Percentiles rank a stretch among this genome's conserved stretches.
These are phyloP conservation scores for Oryza punctata DNA, from an alignment of 176 grass and related monocot species.

Conservation along the genomic window DNA sequence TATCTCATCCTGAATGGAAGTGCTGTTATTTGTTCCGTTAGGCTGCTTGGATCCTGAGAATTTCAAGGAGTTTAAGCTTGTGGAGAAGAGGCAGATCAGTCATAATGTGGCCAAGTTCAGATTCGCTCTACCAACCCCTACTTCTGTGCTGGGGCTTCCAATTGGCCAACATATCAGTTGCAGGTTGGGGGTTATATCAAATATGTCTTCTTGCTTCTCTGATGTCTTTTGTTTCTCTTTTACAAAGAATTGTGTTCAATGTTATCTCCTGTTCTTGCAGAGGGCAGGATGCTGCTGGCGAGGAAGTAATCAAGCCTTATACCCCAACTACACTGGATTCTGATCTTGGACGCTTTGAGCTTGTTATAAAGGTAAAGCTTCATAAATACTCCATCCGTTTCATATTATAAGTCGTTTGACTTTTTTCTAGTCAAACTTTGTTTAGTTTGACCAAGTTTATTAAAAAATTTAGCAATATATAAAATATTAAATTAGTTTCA, in stretches of 20 bases:
- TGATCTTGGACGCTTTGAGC: constrained; percentile 82
- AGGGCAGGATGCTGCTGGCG: constrained; percentile 72
- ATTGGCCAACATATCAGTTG: constrained; percentile 94
- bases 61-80: constrained; percentile 76
- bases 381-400: too few relatives aligned
- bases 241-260: neutral
- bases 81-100: constrained; percentile 76
- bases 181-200: constrained; percentile 47
- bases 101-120: constrained; percentile 84
- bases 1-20: neutral
- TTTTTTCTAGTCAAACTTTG: too few relatives aligned
- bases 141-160: constrained; percentile 77
- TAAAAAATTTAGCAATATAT: too few relatives aligned
- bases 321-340: constrained; percentile 91
- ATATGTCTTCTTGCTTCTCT: constrained; percentile 8
- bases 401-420: too few relatives aligned
- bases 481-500: too few relatives aligned
- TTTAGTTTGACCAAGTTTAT: too few relatives aligned
- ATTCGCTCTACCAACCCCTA: constrained; percentile 70
- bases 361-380: constrained; percentile 80
- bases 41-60: constrained; percentile 82
- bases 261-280: constrained; percentile 29
- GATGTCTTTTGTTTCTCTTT: neutral
- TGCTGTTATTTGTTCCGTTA: constrained; percentile 34
- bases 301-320: constrained; percentile 95